Percentiles rank a stretch among this genome's conserved stretches.
These are phyloP conservation scores for Candida lessepsii DNA, from an alignment of 805 yeast genomes.

Conservation along the genomic window DNA sequence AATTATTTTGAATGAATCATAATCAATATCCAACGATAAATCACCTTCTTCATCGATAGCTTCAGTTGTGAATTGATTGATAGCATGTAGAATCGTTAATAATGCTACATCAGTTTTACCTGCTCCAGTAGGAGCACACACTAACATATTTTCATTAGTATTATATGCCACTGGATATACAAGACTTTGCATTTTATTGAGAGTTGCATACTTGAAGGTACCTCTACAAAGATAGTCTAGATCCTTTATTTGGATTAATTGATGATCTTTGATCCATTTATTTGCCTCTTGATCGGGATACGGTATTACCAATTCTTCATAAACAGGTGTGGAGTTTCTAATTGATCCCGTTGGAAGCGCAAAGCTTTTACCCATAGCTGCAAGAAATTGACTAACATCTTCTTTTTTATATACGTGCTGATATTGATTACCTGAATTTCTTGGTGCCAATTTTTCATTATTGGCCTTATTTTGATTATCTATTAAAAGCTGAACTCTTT, in stretches of 20 bases:
- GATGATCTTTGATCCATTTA: slow-evolving; percentile 40
- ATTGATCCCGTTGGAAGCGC: slow-evolving; percentile 80
- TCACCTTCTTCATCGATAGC: slow-evolving; percentile 43
- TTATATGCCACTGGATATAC: slow-evolving; percentile 91
- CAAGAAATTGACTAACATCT: slow-evolving; percentile 62
- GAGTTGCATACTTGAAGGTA: slow-evolving; percentile 76
- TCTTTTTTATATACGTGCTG: slow-evolving; percentile 84
- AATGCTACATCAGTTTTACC: slow-evolving; percentile 96
- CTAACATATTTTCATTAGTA: slow-evolving; percentile 91
- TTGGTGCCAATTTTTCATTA: slow-evolving; percentile 49
- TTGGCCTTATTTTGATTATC: slow-evolving; percentile 50
- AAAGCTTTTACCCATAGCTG: slow-evolving; percentile 78
- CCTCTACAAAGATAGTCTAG: slow-evolving; percentile 79
- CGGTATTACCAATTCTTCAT: slow-evolving; percentile 86
- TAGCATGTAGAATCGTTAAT: slow-evolving; percentile 73
- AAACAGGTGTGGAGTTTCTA: slow-evolving; percentile 54
- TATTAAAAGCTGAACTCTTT: slow-evolving; percentile 52
- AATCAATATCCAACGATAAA: slow-evolving; percentile 62
- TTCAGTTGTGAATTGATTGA: slow-evolving; percentile 65
- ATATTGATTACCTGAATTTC: slow-evolving; percentile 50
- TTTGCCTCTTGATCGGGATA: slow-evolving; percentile 52
- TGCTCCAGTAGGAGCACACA: slow-evolving; percentile 98
- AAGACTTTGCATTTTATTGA: slow-evolving; percentile 86
- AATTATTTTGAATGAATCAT: slow-evolving; percentile 83
- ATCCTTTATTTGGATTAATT: slow-evolving; percentile 56